phyloP scores from a whole-genome alignment of 2,329 filamentous ascomycete genomes.

The Graphium sp. region DNA sequence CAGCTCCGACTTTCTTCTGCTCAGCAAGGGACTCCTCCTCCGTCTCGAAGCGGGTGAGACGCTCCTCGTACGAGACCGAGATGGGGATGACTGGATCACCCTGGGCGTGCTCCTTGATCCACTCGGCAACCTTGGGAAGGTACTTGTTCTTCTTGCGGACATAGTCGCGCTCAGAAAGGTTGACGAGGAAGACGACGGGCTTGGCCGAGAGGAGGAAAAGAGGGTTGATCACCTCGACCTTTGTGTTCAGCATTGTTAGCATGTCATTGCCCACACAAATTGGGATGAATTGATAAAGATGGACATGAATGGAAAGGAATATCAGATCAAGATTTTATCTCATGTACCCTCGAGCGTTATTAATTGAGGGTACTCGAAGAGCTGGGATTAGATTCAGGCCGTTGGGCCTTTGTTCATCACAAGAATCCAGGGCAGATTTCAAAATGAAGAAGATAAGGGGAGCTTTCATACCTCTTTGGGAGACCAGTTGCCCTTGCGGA shows the following conservation, averaged over 20 bases:
- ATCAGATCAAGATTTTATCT: conserved; percentile 70
- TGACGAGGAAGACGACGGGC: conserved; percentile 92
- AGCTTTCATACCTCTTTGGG: conserved; percentile 75
- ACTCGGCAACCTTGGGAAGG: conserved; percentile 80
- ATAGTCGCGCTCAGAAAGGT: conserved; percentile 93
- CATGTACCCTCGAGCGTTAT: conserved; percentile 66
- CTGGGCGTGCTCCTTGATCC: conserved; percentile 80
- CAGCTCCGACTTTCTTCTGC: conserved; percentile 73
- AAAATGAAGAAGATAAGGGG: conserved; percentile 9
- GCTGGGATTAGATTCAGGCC: conserved; percentile 98
- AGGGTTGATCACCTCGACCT: conserved; percentile 97
- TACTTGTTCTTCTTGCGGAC: conserved; percentile 99
- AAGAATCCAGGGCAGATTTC: conserved; percentile 6
- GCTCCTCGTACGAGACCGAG: conserved; percentile 85
- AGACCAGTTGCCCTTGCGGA: conserved; percentile 76
- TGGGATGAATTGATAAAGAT: not conserved
- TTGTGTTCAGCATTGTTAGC: conserved; percentile 2
- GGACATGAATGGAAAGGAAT: conserved; percentile 5
- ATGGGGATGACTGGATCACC: conserved; percentile 88
- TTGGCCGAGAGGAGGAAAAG: conserved; percentile 91
- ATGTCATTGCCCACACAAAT: not conserved
- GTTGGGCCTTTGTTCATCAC: conserved; percentile 98
- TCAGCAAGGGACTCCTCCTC: conserved; percentile 69
- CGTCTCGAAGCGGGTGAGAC: conserved; percentile 62
- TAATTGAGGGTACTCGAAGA: conserved; percentile 81